These are phyloP conservation scores for Cytospora piceicola DNA, from an alignment of 2,329 filamentous ascomycete genomes.

Conservation along the genomic window DNA sequence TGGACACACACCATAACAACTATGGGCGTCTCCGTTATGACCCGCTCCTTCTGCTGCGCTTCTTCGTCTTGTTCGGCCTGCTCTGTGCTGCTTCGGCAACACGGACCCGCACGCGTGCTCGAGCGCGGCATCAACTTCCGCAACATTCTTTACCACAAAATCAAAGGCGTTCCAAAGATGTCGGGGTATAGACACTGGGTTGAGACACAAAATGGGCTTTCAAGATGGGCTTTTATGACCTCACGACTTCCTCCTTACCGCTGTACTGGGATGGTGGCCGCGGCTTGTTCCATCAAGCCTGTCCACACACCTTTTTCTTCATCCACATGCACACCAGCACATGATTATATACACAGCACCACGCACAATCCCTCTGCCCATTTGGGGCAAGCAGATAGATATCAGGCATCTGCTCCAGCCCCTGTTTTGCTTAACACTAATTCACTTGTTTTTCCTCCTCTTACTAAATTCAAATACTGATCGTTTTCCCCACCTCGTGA, in stretches of 20 bases:
- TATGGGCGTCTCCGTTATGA: constrained; percentile 14
- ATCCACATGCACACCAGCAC: constrained; percentile 12
- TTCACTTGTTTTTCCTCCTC: constrained; percentile 18
- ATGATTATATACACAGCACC: constrained; percentile 5
- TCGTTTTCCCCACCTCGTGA: constrained; percentile 31
- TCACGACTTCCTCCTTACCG: constrained; percentile 22
- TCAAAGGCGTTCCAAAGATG: constrained; percentile 19
- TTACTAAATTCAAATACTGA: constrained; percentile 31
- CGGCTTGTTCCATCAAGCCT: constrained; percentile 3
- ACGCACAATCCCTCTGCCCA: constrained; percentile 11
- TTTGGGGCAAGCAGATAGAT: constrained; percentile 27
- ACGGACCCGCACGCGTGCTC: constrained; percentile 7
- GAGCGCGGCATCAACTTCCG: constrained; percentile 4
- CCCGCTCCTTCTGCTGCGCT: constrained; percentile 15
- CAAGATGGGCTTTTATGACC: constrained; percentile 23
- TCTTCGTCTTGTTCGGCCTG: neutral
- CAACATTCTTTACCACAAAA: constrained; percentile 6
- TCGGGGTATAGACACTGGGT: constrained; percentile 7
- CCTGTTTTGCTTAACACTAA: constrained; percentile 31
- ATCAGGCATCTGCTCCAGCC: constrained; percentile 32
- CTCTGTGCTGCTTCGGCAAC: constrained; percentile 2
- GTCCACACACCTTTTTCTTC: neutral
- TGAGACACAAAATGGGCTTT: constrained; percentile 19
- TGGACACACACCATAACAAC: constrained; percentile 24
- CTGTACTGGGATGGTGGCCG: constrained; percentile 22